Conservation (phyloP, 805 yeast species). For the Candida peoriensis region DNA sequence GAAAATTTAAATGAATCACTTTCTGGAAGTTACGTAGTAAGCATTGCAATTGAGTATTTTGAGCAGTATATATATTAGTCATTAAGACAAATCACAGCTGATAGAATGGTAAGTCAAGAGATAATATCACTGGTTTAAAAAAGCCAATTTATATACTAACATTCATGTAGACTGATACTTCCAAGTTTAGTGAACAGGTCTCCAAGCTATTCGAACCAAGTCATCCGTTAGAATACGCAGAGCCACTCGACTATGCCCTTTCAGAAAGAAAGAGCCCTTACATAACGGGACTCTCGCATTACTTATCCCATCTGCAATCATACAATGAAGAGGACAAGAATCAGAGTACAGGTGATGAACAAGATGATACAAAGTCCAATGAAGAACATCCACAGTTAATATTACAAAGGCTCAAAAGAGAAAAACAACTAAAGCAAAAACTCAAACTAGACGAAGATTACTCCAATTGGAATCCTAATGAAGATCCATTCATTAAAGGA, state of each 20-base stretch:
- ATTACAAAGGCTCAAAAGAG: slow-evolving; percentile 24
- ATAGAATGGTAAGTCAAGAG: no score
- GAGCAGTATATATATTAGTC: no score
- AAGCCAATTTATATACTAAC: no score
- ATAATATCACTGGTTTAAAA: no score
- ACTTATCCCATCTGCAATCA: slow-evolving; percentile 24
- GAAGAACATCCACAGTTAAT: slow-evolving; percentile 29
- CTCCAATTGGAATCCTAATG: slow-evolving; percentile 47
- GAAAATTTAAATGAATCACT: no score
- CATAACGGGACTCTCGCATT: slow-evolving; percentile 16
- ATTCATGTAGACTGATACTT: slow-evolving; percentile 27
- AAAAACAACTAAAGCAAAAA: slow-evolving; percentile 18
- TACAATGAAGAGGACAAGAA: slow-evolving; percentile 18
- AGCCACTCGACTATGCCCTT: slow-evolving; percentile 18
- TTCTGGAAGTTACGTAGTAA: no score
- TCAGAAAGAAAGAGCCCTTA: slow-evolving; percentile 11
- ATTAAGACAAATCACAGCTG: no score
- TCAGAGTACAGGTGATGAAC: slow-evolving; percentile 12
- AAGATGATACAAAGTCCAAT: no score
- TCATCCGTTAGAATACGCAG: slow-evolving; percentile 17
- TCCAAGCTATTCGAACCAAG: slow-evolving; percentile 32
- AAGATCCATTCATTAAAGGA: slow-evolving; percentile 52
- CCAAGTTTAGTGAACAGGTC: slow-evolving; percentile 36
- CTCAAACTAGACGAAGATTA: slow-evolving; percentile 31
- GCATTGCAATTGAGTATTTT: no score